Evolutionary conservation across 345 rosid species (phyloP).

Genomic region (Lagerstroemia speciosa): DNA sequence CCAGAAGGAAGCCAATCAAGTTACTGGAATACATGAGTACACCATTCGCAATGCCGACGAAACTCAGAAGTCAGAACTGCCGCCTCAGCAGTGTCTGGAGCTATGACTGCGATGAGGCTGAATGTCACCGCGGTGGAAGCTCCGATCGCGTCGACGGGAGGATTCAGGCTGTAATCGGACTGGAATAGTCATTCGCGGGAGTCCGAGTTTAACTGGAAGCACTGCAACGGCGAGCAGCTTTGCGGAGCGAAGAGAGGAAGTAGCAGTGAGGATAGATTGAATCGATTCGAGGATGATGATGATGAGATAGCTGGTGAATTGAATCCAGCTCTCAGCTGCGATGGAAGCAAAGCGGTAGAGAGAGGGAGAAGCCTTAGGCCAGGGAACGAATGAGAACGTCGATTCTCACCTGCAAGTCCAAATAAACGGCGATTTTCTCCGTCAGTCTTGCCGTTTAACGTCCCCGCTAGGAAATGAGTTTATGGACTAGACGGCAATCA

Average conservation of each 20-base stretch:
- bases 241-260: neutral
- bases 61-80: neutral
- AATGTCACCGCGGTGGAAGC: neutral
- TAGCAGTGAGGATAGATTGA: neutral
- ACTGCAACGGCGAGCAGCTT: neutral
- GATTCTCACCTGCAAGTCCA: neutral
- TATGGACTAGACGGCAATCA: no score
- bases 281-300: neutral
- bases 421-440: neutral
- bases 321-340: neutral
- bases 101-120: neutral
- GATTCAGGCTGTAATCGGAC: neutral
- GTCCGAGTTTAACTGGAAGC: neutral
- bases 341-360: neutral
- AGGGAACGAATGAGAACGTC: neutral
- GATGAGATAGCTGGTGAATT: neutral
- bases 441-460: no score
- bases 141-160: neutral
- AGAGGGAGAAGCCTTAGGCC: neutral
- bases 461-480: no score
- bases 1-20: slow-evolving; percentile 55
- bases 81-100: neutral
- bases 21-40: slow-evolving; percentile 51
- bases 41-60: slow-evolving; percentile 2
- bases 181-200: neutral